Base-by-base conservation (phyloP, 345 rosid species). In the Murraya koenigii region DNA sequence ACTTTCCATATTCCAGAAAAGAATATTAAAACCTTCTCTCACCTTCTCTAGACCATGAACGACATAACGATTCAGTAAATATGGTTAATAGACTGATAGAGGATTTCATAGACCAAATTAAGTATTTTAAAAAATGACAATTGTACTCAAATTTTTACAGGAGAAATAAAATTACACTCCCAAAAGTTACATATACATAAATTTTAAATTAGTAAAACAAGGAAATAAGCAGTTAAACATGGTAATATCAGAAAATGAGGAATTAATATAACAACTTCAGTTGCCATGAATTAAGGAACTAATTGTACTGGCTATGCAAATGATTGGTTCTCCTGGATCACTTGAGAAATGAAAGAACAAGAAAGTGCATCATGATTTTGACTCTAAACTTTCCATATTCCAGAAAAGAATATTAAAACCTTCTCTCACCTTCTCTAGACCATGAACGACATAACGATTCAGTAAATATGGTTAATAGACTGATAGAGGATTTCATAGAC, bases 361-460 rank as follows among this genome's bases (percentile, higher is more conserved):
- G 22, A 82, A 75, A 60, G 55, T 30, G 36, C 60, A 35, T 22
- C n/a, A 41, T 54, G n/a, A 62, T 55, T n/a, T 26, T 23, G 38
- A 41, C 30, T 58, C 32, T 41, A 13, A 39, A 20, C 56, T 44
- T 44, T 62, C 69, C 32, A 32, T 41, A 25, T 15, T 72, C n/a
- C 38, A 73, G 66, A 56, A 60, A 10, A 33, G 39, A 55, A 78
- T 3, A 33, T n/a, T 36, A 38, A 77, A 67, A 44, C 17, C 71
- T 41, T 28, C 73, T 17, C 36, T 30, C 41, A 30, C 17, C 71
- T 41, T 28, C 73, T 17, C 23, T 49, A 41, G 5, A 71, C 62
- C 26, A 54, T 4, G 62, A 38, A 19, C 20, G 33, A 28, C 30
- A 28, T 30, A 71, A 54, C 26, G 20, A 30, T 71, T 54, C 41